Conservation (phyloP, 2,329 filamentous ascomycete species). For the Elsinoe arachidis region DNA sequence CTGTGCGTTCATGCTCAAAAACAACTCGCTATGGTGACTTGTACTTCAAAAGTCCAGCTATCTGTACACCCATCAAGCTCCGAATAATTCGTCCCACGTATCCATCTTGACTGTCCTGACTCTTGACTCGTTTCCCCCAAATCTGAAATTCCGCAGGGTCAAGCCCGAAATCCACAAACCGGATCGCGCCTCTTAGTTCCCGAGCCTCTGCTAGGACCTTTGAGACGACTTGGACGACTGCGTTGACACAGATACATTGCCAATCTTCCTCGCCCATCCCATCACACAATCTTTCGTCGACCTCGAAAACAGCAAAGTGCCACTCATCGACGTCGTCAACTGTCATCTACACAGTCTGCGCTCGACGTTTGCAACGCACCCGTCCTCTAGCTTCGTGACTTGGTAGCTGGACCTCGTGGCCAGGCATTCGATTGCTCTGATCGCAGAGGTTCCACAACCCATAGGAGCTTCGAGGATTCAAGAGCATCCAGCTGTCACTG, state of each 20-base stretch:
- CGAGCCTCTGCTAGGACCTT: neutral
- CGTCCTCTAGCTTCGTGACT: neutral
- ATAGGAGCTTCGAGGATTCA: neutral
- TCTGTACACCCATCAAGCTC: no score
- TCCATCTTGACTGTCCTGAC: neutral
- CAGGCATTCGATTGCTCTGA: constrained; percentile 19
- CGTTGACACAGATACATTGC: constrained; percentile 2
- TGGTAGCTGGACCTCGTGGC: constrained; percentile 1
- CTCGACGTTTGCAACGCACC: neutral
- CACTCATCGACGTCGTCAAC: neutral
- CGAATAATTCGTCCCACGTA: no score
- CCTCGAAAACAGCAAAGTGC: neutral
- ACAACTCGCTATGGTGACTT: no score
- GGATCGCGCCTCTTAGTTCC: constrained; percentile 9
- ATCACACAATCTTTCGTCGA: neutral
- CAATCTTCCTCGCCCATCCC: constrained; percentile 3
- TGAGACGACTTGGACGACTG: neutral
- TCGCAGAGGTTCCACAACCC: neutral
- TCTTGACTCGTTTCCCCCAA: constrained; percentile 1
- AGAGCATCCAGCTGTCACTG: neutral
- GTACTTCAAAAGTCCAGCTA: no score
- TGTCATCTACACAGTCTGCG: neutral
- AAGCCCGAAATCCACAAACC: constrained; percentile 4
- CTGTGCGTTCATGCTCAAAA: no score
- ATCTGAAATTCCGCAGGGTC: neutral